Base-by-base conservation (phyloP, 164 flowering plant species). In the Kingdonia uniflora region DNA sequence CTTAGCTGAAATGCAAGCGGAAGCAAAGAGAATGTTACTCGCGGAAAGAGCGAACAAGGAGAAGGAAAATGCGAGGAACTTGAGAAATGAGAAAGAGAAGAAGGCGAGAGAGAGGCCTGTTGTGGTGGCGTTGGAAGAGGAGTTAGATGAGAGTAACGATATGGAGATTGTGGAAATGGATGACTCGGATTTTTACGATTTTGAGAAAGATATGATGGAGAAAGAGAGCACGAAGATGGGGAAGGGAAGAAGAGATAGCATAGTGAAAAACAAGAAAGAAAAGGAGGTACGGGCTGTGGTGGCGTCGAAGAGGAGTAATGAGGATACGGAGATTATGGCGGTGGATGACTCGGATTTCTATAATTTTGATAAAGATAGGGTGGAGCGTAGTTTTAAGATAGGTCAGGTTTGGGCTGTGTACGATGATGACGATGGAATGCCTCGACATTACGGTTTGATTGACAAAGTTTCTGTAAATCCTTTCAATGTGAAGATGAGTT, bases 341-440 rank as follows among this genome's bases (percentile, higher is more conserved):
- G 87, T 83, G 57, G 85, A 74, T 49, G 94, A 87, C 67, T 82
- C 85, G 1, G 94, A 85, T 56, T 88, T 92, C 52, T 85, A 84
- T 70, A 88, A 89, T 67, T 92, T 92, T 63, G 92, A 82, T 55
- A 74, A 60, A 69, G 99, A 89, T 57, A 78, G 95, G 69, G 68
- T 51, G 19, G 95, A 75, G 68, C 75, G 72, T 49, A 72, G 87
- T 54, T 82, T 92, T 51, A 82, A 79, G 69, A 77, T 80, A 71
- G 82, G 91, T 54, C 96, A 86, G 59, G 72, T 88, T 2, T 92
- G 97, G 95, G 94, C 92, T 19, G 56, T 81, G 16, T 88, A 85
- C 60, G 94, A 82, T 43, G 87, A 82, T 16, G 79, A 77, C 42
- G 97, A 92, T 68, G 87, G 89, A 50, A 84, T 88, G 91, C 99